Conservation (phyloP, 139 green algal genomes). For the Chlamydomonas schloesseri region DNA sequence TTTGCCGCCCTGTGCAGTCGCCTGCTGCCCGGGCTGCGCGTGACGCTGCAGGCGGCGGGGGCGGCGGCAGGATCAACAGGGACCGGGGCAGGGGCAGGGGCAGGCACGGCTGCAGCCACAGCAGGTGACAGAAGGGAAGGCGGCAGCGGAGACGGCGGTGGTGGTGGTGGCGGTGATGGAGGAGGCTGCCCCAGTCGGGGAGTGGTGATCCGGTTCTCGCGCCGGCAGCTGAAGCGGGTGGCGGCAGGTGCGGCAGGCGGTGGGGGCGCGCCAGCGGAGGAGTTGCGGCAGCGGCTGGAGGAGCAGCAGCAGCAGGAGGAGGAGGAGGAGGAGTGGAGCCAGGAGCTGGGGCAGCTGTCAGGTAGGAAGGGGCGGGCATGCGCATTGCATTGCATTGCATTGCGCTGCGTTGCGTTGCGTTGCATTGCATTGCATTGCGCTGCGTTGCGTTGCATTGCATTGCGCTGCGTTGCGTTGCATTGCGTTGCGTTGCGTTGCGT, state of each 20-base stretch:
- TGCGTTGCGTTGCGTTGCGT: too few relatives aligned
- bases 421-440: background rate
- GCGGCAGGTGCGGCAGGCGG: background rate
- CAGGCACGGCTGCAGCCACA: too few relatives aligned
- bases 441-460: too few relatives aligned
- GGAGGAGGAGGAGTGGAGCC: slow-evolving; percentile 8
- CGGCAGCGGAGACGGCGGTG: background rate
- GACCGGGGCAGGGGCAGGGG: too few relatives aligned
- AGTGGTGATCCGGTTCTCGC: slow-evolving; percentile 27
- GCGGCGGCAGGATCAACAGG: too few relatives aligned
- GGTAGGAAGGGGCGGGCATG: slow-evolving; percentile 17
- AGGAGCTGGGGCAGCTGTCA: slow-evolving; percentile 61
- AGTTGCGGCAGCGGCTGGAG: too few relatives aligned
- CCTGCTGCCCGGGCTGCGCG: slow-evolving; percentile 51
- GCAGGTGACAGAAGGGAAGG: background rate
- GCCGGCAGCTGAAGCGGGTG: background rate
- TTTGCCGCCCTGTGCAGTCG: slow-evolving; percentile 41
- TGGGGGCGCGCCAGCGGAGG: too few relatives aligned
- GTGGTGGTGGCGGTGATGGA: background rate
- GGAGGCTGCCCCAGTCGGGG: slow-evolving; percentile 9
- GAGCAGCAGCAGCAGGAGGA: background rate
- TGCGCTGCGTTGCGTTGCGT: background rate
- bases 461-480: too few relatives aligned
- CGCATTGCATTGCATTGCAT: background rate
- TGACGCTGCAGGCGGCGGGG: background rate